These are phyloP conservation scores for Neohortaea acidophila DNA, from an alignment of 495 filamentous ascomycete species.

Conservation along the genomic window DNA sequence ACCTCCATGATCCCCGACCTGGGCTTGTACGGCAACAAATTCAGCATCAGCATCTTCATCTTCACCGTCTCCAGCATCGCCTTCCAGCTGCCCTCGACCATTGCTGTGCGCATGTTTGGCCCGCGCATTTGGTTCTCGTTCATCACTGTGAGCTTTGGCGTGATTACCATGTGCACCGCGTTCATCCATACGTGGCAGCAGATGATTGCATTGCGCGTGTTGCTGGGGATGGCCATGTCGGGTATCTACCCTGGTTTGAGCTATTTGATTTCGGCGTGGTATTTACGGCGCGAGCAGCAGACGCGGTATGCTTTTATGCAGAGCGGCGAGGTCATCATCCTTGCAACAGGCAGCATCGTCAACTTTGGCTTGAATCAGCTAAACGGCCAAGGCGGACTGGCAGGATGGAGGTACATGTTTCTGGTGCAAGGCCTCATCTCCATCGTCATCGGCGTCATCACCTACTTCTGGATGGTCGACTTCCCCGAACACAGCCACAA, in stretches of 20 bases:
- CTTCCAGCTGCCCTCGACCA: constrained; percentile 60
- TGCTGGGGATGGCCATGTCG: constrained; percentile 53
- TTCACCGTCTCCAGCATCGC: constrained; percentile 61
- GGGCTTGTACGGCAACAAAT: constrained; percentile 47
- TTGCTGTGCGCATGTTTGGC: constrained; percentile 52
- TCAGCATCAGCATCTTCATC: constrained; percentile 62
- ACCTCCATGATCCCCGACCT: constrained; percentile 58
- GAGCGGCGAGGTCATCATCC: constrained; percentile 48
- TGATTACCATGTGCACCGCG: constrained; percentile 59
- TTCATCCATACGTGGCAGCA: constrained; percentile 55
- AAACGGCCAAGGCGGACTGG: constrained; percentile 41
- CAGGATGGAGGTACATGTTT: constrained; percentile 42
- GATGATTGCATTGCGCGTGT: constrained; percentile 56
- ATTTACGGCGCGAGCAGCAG: constrained; percentile 56
- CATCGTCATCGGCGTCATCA: constrained; percentile 49
- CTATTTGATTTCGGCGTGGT: constrained; percentile 61
- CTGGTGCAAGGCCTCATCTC: constrained; percentile 52
- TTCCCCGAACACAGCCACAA: constrained; percentile 54
- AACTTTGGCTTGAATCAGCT: constrained; percentile 57
- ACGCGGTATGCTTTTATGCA: constrained; percentile 61
- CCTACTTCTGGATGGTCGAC: constrained; percentile 68
- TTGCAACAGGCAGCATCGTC: constrained; percentile 57
- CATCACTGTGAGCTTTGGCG: constrained; percentile 53
- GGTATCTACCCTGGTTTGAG: constrained; percentile 60
- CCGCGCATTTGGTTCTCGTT: constrained; percentile 52